These are phyloP conservation scores for Ceratocystis eucalypticola DNA, from an alignment of 2,329 filamentous ascomycete genomes.

Conservation along the genomic window DNA sequence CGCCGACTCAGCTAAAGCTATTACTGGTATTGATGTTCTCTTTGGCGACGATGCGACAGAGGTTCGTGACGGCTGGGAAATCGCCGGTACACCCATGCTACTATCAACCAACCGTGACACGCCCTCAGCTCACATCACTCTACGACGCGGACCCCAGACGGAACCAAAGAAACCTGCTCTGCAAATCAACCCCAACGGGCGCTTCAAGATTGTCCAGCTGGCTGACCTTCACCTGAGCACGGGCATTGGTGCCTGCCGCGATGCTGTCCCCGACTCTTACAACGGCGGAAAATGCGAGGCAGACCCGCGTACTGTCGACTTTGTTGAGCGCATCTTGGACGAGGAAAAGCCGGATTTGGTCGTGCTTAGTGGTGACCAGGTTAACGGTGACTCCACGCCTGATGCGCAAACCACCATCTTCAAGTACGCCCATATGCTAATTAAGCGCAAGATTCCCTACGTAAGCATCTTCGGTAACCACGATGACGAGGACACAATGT, in stretches of 20 bases:
- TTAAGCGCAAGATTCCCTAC: constrained; percentile 80
- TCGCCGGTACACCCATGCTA: constrained; percentile 60
- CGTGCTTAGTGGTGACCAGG: constrained; percentile 82
- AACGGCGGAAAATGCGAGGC: constrained; percentile 75
- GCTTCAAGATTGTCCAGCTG: constrained; percentile 94
- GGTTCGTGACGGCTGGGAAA: constrained; percentile 70
- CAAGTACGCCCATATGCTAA: constrained; percentile 76
- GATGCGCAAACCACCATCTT: constrained; percentile 89
- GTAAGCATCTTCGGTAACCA: constrained; percentile 95
- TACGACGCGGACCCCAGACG: constrained; percentile 49
- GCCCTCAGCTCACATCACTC: constrained; percentile 60
- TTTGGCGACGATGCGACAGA: constrained; percentile 89
- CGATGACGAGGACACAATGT: constrained; percentile 78
- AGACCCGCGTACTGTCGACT: constrained; percentile 81
- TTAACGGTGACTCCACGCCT: constrained; percentile 84
- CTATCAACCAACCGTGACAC: constrained; percentile 49
- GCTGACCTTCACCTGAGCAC: constrained; percentile 92
- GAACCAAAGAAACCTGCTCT: constrained; percentile 50
- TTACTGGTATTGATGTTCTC: constrained; percentile 73
- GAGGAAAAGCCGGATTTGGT: constrained; percentile 91
- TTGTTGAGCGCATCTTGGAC: constrained; percentile 69
- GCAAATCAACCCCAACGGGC: constrained; percentile 73
- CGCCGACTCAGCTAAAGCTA: constrained; percentile 57
- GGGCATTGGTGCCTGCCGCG: constrained; percentile 70
- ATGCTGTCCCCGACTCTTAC: constrained; percentile 62